phyloP scores from a whole-genome alignment of 2,329 filamentous ascomycete genomes.

The Leptodontidium sp. region DNA sequence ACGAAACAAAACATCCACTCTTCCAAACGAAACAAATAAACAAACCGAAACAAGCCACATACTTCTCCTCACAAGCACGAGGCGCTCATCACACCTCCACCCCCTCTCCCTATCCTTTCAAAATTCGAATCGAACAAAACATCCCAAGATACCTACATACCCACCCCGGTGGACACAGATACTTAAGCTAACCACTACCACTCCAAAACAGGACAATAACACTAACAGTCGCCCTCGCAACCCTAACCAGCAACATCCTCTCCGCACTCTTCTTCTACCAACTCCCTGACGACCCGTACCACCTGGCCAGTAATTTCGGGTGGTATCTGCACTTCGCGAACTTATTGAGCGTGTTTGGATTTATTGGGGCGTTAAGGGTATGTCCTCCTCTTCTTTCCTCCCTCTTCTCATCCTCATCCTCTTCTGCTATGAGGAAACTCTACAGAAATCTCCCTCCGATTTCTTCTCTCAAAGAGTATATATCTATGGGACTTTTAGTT shows the following conservation, averaged over 20 bases:
- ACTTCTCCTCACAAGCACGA: too few species aligned
- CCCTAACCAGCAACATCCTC: constrained; percentile 44
- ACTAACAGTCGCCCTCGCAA: constrained; percentile 41
- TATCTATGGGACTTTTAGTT: too few species aligned
- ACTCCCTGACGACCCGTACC: constrained; percentile 46
- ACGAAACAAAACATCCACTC: neutral
- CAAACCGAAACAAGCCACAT: too few species aligned
- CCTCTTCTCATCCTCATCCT: too few species aligned
- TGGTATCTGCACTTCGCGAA: constrained; percentile 52
- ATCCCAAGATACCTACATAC: too few species aligned
- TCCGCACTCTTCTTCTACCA: constrained; percentile 44
- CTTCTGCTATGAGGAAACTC: too few species aligned
- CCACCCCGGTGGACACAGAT: too few species aligned
- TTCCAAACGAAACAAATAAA: too few species aligned
- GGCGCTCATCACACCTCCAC: too few species aligned
- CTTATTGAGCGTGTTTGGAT: constrained; percentile 50
- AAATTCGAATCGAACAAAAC: neutral
- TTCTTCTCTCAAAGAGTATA: too few species aligned
- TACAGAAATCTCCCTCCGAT: too few species aligned
- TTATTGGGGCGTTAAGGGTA: constrained; percentile 55
- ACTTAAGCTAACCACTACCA: neutral
- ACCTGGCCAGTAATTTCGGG: constrained; percentile 46
- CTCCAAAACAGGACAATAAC: constrained; percentile 39
- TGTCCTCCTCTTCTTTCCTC: constrained; percentile 32
- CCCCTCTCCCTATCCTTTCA: too few species aligned